Evolutionary conservation across 495 filamentous ascomycete genomes (phyloP).

Genomic region (Gamarada debralockiae): DNA sequence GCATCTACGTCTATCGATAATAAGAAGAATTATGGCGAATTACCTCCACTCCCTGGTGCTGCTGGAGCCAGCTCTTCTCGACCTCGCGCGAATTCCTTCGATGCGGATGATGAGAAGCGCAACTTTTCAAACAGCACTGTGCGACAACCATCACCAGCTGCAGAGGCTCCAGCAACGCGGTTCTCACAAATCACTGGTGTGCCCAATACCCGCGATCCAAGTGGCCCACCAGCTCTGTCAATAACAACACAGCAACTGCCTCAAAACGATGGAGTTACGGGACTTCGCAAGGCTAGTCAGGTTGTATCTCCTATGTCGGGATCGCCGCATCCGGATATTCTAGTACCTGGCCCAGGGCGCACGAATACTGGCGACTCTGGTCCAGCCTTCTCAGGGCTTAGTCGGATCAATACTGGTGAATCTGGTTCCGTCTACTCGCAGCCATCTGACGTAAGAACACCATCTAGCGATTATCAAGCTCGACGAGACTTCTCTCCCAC

Average conservation of each 20-base stretch:
- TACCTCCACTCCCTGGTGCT: conserved; percentile 19
- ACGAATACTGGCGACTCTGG: neutral
- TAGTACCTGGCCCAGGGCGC: neutral
- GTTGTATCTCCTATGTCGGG: conserved; percentile 9
- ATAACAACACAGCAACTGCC: conserved; percentile 11
- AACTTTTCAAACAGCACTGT: conserved; percentile 31
- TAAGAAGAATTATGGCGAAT: conserved; percentile 23
- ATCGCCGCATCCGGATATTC: conserved; percentile 8
- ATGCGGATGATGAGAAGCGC: conserved; percentile 41
- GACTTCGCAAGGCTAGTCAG: conserved; percentile 14
- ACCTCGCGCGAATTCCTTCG: conserved; percentile 40
- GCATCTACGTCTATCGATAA: conserved; percentile 6
- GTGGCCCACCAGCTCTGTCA: conserved; percentile 13
- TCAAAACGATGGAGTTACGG: neutral
- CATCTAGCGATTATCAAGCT: conserved; percentile 28
- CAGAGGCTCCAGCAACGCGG: conserved; percentile 10
- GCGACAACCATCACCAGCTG: conserved; percentile 15
- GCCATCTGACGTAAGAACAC: conserved; percentile 1
- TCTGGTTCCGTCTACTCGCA: conserved; percentile 3
- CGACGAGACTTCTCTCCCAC: conserved; percentile 38
- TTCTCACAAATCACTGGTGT: conserved; percentile 24
- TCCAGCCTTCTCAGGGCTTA: conserved; percentile 3
- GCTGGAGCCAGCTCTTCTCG: conserved; percentile 4
- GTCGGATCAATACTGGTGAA: neutral
- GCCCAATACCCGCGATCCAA: conserved; percentile 11